Evolutionary conservation across 805 yeast genomes (phyloP).

Genomic region (Starmerella geochares): DNA sequence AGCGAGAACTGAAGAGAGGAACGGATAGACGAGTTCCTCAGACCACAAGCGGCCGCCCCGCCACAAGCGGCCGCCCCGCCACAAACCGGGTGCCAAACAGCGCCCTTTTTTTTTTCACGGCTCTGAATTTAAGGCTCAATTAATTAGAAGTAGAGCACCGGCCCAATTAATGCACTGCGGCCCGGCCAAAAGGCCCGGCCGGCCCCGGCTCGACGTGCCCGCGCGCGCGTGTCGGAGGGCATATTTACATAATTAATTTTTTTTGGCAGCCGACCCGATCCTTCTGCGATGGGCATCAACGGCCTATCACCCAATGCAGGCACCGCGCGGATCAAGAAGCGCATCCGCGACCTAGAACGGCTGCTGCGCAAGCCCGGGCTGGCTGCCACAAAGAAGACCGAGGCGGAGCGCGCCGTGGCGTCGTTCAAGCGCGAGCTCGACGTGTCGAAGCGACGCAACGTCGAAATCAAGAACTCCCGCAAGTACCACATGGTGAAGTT

Average conservation of each 20-base stretch:
- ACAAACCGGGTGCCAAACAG: too few species aligned
- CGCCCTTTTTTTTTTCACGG: too few species aligned
- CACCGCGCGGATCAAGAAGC: constrained; percentile 53
- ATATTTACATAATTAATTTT: constrained; percentile 1
- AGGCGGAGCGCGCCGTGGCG: constrained; percentile 56
- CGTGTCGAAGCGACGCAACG: constrained; percentile 38
- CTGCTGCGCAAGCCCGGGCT: constrained; percentile 51
- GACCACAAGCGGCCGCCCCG: too few species aligned
- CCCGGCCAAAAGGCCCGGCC: too few species aligned
- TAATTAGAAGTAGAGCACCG: too few species aligned
- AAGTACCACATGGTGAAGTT: constrained; percentile 90
- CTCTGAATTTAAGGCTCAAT: too few species aligned
- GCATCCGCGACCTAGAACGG: constrained; percentile 77
- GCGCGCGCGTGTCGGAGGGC: too few species aligned
- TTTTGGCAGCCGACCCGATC: constrained; percentile 3
- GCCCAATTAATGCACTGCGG: too few species aligned
- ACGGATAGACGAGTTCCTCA: too few species aligned
- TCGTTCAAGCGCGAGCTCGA: constrained; percentile 52
- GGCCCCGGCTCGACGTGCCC: too few species aligned
- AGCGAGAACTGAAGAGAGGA: too few species aligned
- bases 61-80: too few species aligned
- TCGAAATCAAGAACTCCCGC: constrained; percentile 45
- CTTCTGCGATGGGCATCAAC: constrained; percentile 24
- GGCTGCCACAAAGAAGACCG: constrained; percentile 40
- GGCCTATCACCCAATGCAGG: constrained; percentile 26